Percentiles rank a stretch among this genome's conserved stretches.
These are phyloP conservation scores for Neoboletus magnificus DNA, from an alignment of 768 basidiomycete species.

Conservation along the genomic window DNA sequence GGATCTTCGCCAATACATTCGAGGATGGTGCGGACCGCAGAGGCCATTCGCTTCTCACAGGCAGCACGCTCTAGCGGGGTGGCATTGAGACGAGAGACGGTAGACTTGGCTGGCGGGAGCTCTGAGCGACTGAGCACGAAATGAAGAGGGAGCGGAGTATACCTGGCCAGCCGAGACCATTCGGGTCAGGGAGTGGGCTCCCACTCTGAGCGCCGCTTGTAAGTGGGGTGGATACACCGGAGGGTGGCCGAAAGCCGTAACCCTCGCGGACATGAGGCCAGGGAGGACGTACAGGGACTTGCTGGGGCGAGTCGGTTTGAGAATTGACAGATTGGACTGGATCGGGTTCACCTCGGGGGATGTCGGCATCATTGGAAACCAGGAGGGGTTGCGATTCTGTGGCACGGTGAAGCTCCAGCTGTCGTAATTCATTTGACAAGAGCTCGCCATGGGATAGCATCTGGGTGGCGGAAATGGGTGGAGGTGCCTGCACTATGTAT, in stretches of 20 bases:
- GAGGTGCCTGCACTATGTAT: neutral
- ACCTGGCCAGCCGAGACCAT: constrained; percentile 96
- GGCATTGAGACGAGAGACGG: constrained; percentile 78
- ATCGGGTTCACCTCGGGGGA: constrained; percentile 4
- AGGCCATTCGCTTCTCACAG: constrained; percentile 73
- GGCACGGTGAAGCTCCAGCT: constrained; percentile 38
- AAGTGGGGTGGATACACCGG: constrained; percentile 64
- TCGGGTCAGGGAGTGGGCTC: constrained; percentile 45
- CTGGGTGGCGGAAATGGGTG: constrained; percentile 3
- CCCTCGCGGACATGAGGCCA: constrained; percentile 58
- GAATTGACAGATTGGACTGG: neutral
- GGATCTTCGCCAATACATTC: constrained; percentile 99
- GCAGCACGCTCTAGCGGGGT: constrained; percentile 67
- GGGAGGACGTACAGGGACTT: constrained; percentile 16
- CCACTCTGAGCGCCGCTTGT: constrained; percentile 25
- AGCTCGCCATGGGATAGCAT: constrained; percentile 36
- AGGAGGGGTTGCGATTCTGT: constrained; percentile 1
- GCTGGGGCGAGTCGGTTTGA: constrained; percentile 13
- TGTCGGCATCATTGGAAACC: constrained; percentile 7
- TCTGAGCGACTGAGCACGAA: constrained; percentile 10
- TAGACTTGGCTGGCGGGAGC: constrained; percentile 71
- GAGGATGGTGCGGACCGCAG: constrained; percentile 86
- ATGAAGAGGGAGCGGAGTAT: constrained; percentile 20
- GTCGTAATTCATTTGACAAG: constrained; percentile 46
- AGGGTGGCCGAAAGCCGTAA: constrained; percentile 75